A percentile compares a stretch with the other conserved stretches of the same genome.
Evolutionary conservation across 2,329 filamentous ascomycete species (phyloP).

Genomic region (Penicillium concentricum): DNA sequence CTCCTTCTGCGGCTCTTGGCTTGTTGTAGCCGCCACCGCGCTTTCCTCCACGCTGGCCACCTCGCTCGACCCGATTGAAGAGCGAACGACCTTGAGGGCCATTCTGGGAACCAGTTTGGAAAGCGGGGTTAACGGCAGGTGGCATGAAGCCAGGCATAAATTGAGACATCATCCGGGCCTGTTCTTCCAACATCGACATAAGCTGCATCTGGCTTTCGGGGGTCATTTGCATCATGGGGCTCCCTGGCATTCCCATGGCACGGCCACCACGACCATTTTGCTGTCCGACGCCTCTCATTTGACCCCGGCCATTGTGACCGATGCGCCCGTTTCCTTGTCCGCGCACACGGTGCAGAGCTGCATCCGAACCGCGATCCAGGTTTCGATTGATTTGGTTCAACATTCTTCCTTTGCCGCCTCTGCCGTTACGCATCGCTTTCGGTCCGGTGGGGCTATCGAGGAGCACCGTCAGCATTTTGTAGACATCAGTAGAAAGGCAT

Average conservation of each 20-base stretch:
- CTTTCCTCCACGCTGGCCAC: slow-evolving; percentile 54
- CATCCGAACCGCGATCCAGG: slow-evolving; percentile 74
- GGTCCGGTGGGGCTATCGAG: slow-evolving; percentile 79
- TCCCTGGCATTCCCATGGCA: slow-evolving; percentile 42
- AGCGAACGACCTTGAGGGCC: slow-evolving; percentile 59
- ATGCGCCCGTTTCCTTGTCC: slow-evolving; percentile 74
- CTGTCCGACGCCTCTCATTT: slow-evolving; percentile 66
- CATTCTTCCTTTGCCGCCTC: slow-evolving; percentile 71
- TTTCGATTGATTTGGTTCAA: slow-evolving; percentile 80
- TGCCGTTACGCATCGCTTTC: slow-evolving; percentile 84
- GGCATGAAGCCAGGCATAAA: slow-evolving; percentile 58
- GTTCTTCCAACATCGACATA: slow-evolving; percentile 78
- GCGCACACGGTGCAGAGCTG: slow-evolving; percentile 77
- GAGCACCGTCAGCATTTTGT: slow-evolving; percentile 40
- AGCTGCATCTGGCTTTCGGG: slow-evolving; percentile 71
- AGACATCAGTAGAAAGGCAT: neutral
- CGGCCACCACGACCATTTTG: slow-evolving; percentile 46
- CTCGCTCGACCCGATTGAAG: slow-evolving; percentile 66
- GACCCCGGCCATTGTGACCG: slow-evolving; percentile 70
- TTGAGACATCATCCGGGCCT: slow-evolving; percentile 81
- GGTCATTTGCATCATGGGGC: slow-evolving; percentile 55
- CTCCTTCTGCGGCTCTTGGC: slow-evolving; percentile 22
- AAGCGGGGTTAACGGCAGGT: slow-evolving; percentile 54
- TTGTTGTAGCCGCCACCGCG: slow-evolving; percentile 36
- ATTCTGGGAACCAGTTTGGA: slow-evolving; percentile 52